Conservation (phyloP, 148 eudicot genomes). For the Cornus controversa region DNA sequence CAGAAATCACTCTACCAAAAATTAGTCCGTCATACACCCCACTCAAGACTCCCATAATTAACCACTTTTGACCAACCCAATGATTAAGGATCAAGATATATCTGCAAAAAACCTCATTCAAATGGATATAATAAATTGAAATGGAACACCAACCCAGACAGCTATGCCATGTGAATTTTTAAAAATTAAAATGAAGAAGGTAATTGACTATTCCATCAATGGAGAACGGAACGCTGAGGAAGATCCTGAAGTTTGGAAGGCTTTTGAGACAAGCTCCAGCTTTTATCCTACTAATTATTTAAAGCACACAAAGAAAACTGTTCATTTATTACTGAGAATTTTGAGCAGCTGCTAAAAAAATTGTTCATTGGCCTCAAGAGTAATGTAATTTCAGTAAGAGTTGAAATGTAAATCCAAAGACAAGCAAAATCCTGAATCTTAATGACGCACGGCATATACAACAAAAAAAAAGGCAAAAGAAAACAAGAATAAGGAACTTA, state of each 20-base stretch:
- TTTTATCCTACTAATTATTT: background rate
- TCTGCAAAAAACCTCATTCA: too few species aligned
- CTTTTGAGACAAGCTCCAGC: background rate
- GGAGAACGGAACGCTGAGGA: background rate
- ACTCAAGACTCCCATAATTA: background rate
- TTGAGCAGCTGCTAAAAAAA: background rate
- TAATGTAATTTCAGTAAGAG: background rate
- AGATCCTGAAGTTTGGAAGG: background rate
- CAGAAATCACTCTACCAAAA: background rate
- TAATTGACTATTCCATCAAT: background rate
- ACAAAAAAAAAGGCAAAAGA: background rate
- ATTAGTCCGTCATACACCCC: background rate
- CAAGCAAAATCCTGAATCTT: background rate
- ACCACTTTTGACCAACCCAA: background rate
- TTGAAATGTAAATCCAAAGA: background rate
- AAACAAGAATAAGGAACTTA: constrained; percentile 36
- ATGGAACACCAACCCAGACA: background rate
- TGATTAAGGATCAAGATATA: too few species aligned
- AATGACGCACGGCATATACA: background rate
- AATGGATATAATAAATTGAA: background rate
- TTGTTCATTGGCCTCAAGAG: background rate
- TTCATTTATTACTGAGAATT: background rate
- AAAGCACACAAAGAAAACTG: background rate
- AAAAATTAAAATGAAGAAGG: too few species aligned
- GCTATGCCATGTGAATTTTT: background rate